Base-by-base conservation (phyloP, 305 asterid species). In the Fraxinus sp. region DNA sequence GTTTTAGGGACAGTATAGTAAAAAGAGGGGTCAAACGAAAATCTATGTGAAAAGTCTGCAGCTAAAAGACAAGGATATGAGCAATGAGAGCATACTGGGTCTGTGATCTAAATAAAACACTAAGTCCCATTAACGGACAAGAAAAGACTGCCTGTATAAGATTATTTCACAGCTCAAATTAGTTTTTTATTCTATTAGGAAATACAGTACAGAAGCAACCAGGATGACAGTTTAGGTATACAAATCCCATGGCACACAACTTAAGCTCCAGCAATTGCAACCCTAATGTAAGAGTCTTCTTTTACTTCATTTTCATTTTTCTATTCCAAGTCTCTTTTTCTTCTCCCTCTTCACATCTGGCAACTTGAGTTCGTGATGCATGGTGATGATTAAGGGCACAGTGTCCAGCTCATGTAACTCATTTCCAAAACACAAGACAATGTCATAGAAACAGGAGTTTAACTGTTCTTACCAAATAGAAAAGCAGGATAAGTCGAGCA, bases 401-500 rank as follows among this genome's bases (percentile, higher is more conserved):
- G 18, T 30, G 0, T 78, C 57, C 37, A 55, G 35, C 68, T 33
- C 75, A 77, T 22, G 30, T 10, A 33, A 71, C 37, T 75, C 37
- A 33, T 75, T 84, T 80, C 37, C 59, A 59, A 52, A 20, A 64
- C 59, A 80, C 30, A 74, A 77, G 9, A 80, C 4, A 18, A 84
- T 35, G 57, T 85, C 74, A 49, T 52, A 35, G 43, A 84, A 68
- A 73, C 83, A 14, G 73, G 49, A 43, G 36, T 28, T 28, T 6
- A 79, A 66, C 35, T 82, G 59, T 76, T 85, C 98, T 86, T 81
- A 97, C 99, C 99, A 97, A 92, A 90, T 97, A 97, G 86, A 92
- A 93, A 82, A 97, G 92, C 82, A 97, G 91, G 91, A 88, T 86
- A 86, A 97, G 80, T 85, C 99, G 94, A 77, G 99, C 99, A 83